Conservation (phyloP, 108 stramenopile species). For the Licmophora abbreviata region DNA sequence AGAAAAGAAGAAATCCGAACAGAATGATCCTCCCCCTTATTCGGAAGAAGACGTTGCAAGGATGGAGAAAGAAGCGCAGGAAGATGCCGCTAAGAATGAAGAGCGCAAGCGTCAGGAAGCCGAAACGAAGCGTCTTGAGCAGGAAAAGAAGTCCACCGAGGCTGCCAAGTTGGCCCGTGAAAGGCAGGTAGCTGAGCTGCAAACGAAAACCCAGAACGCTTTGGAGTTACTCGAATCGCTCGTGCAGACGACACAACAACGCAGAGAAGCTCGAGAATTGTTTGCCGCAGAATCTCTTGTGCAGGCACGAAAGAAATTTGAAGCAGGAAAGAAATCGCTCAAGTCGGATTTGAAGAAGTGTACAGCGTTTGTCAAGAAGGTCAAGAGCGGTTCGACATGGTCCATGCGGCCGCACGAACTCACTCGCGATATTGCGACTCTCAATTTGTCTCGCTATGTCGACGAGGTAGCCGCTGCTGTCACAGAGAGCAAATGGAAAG, state of each 20-base stretch:
- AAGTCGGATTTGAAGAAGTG: slow-evolving; percentile 96
- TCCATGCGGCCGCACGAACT: slow-evolving; percentile 49
- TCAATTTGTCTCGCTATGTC: slow-evolving; percentile 91
- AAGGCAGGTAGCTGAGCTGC: slow-evolving; percentile 18
- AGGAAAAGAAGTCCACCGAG: slow-evolving; percentile 16
- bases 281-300: slow-evolving; percentile 10
- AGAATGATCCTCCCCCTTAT: slow-evolving; percentile 3
- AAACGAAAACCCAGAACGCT: slow-evolving; percentile 16
- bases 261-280: slow-evolving; percentile 16
- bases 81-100: slow-evolving; percentile 19
- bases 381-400: slow-evolving; percentile 64
- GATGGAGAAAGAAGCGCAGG: slow-evolving; percentile 17
- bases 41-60: slow-evolving; percentile 14
- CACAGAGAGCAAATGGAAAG: slow-evolving; percentile 57
- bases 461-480: slow-evolving; percentile 89
- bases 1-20: slow-evolving; percentile 3
- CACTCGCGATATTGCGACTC: slow-evolving; percentile 54
- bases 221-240: slow-evolving; percentile 17
- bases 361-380: slow-evolving; percentile 93
- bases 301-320: slow-evolving; percentile 41
- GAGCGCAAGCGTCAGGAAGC: slow-evolving; percentile 24
- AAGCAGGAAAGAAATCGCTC: slow-evolving; percentile 64
- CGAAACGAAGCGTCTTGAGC: slow-evolving; percentile 10
- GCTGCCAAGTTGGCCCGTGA: slow-evolving; percentile 8
- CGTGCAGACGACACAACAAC: slow-evolving; percentile 8